Evolutionary conservation across 2,329 filamentous ascomycete genomes (phyloP), one percentile per base, ranked within the genome.

Genomic region (Apiospora sp.): DNA sequence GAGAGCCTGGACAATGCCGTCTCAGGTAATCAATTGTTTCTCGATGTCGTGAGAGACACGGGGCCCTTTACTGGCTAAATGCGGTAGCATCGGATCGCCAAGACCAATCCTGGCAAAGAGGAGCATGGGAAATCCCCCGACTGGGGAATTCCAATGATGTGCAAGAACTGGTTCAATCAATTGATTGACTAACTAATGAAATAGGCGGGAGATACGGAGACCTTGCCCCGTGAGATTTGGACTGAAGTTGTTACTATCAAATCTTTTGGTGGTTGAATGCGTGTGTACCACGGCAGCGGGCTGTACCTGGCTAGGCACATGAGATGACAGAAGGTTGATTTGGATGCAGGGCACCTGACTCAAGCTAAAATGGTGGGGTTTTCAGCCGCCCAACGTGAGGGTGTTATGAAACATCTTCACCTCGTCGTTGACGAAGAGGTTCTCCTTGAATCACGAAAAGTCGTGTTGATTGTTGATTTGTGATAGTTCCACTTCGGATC

Each of bases 301-400:
- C 19, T 7, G 4, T 19, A 4, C n/a, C 4, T 34, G n/a, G n/a
- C n/a, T n/a, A 58, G 4, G 54, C 5, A 61, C 54, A 37, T 61
- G 54, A 61, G 54, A 61, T 61, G 54, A 61, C 54, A 61, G 37
- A 41, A 41, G 37, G 54, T 61, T 61, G 30, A 58, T 58, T 58
- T 30, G 19, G 27, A 4, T 34, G 27, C 27, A 61, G 54, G 54
- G 6, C 30, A 22, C 16, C 8, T 19, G 54, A 61, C 4, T 61
- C 54, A 61, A 19, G 27, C 54, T 61, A 37, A 37, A 22, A 61
- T 61, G 54, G 54, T 61, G 54, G 54, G 30, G 54, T 61, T 61
- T 61, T n/a, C 54, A 37, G 30, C 54, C 54, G 30, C 22, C 7
- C 54, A 37, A 61, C 54, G 54, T 61, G 54, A 37, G 54, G 54